phyloP scores from a whole-genome alignment of 2,329 filamentous ascomycete species.

The Aspergillus ustus region DNA sequence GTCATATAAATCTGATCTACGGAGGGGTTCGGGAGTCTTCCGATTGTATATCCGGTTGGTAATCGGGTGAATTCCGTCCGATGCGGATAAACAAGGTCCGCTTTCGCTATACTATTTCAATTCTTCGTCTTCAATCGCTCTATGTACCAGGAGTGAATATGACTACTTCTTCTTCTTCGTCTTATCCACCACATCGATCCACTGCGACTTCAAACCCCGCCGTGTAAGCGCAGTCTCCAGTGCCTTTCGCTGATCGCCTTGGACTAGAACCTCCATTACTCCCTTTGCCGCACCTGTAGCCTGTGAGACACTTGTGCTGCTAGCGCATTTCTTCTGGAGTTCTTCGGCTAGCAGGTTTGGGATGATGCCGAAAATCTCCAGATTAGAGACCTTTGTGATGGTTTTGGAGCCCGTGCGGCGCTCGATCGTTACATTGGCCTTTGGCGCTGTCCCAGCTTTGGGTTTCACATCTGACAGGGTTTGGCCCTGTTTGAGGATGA shows the following conservation, averaged over 20 bases:
- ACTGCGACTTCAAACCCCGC: slow-evolving; percentile 62
- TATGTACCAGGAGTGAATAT: not conserved
- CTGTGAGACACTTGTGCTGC: slow-evolving; percentile 68
- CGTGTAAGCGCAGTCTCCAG: slow-evolving; percentile 63
- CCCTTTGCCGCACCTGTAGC: slow-evolving; percentile 66
- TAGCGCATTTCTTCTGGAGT: slow-evolving; percentile 69
- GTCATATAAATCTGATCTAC: not conserved
- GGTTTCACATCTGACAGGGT: slow-evolving; percentile 57
- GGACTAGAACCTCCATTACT: slow-evolving; percentile 69
- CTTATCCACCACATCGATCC: slow-evolving; percentile 70
- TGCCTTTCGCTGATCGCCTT: slow-evolving; percentile 67
- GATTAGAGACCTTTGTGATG: slow-evolving; percentile 64
- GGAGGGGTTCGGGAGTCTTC: not conserved
- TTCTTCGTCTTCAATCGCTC: not conserved
- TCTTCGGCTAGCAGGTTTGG: slow-evolving; percentile 67
- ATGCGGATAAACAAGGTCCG: not conserved
- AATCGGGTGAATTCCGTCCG: not conserved
- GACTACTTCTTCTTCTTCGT: slow-evolving; percentile 66
- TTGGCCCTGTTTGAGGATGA: slow-evolving; percentile 54
- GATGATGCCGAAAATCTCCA: slow-evolving; percentile 66
- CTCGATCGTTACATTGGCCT: slow-evolving; percentile 64
- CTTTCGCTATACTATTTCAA: not conserved
- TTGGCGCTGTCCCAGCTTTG: slow-evolving; percentile 64
- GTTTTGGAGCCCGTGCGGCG: slow-evolving; percentile 70
- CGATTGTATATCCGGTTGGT: not conserved